These are phyloP conservation scores for Musa acuminata DNA, from an alignment of 176 grass and related monocot genomes.

Conservation along the genomic window DNA sequence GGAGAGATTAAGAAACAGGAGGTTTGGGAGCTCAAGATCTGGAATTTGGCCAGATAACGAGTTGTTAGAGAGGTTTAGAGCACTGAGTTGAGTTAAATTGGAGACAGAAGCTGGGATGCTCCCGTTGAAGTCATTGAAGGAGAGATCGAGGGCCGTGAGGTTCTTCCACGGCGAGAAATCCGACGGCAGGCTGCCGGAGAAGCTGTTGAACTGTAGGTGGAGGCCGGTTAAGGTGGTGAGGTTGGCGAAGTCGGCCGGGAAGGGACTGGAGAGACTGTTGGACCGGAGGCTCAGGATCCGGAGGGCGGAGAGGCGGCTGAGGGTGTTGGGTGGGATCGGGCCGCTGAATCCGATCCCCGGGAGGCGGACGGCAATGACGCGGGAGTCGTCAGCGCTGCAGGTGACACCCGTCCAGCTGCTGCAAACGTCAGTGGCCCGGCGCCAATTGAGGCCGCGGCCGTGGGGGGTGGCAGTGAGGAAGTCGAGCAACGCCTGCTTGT, in stretches of 20 bases:
- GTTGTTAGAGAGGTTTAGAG: slow-evolving; percentile 66
- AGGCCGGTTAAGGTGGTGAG: slow-evolving; percentile 44
- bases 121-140: slow-evolving; percentile 62
- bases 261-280: slow-evolving; percentile 39
- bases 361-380: slow-evolving; percentile 53
- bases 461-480: slow-evolving; percentile 32
- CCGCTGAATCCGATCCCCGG: slow-evolving; percentile 60
- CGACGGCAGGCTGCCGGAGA: slow-evolving; percentile 34
- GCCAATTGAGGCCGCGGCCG: slow-evolving; percentile 53
- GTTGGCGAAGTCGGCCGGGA: slow-evolving; percentile 43
- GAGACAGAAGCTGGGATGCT: slow-evolving; percentile 28
- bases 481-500: slow-evolving; percentile 49
- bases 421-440: slow-evolving; percentile 31
- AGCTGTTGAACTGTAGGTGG: slow-evolving; percentile 72
- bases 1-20: slow-evolving; percentile 64
- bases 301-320: slow-evolving; percentile 50
- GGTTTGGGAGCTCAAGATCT: slow-evolving; percentile 45
- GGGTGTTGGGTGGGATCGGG: slow-evolving; percentile 39
- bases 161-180: slow-evolving; percentile 1
- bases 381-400: slow-evolving; percentile 45
- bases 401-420: slow-evolving; percentile 63
- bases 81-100: slow-evolving; percentile 40
- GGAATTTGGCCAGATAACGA: slow-evolving; percentile 58
- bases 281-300: slow-evolving; percentile 73
- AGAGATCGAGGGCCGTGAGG: slow-evolving; percentile 71